These are phyloP conservation scores for Fragaria ananassa DNA, from an alignment of 306 rosid genomes.

Conservation along the genomic window DNA sequence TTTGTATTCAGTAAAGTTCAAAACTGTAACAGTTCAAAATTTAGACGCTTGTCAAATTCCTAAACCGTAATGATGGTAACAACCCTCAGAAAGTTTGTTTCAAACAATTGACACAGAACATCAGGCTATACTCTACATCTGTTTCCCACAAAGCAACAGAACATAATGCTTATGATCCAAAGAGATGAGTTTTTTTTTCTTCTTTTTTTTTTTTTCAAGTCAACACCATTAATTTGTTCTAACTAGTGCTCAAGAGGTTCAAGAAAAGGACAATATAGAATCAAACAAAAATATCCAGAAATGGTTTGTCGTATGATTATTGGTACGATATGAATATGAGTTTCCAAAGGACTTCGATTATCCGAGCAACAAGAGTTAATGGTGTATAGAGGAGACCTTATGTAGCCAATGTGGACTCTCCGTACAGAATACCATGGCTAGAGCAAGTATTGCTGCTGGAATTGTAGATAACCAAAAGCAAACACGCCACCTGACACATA, in stretches of 20 bases:
- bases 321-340: neutral
- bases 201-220: neutral
- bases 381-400: constrained; percentile 48
- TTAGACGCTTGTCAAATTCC: neutral
- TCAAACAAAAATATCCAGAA: neutral
- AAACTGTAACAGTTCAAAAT: neutral
- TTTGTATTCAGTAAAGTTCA: neutral
- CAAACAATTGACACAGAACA: neutral
- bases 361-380: neutral
- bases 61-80: neutral
- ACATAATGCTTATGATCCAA: constrained; percentile 6
- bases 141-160: neutral
- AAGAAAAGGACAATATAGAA: neutral
- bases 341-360: neutral
- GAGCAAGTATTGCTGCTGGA: constrained; percentile 74
- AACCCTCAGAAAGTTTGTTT: neutral
- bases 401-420: constrained; percentile 95
- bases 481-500: constrained; percentile 87
- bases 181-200: neutral
- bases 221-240: neutral
- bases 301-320: neutral
- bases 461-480: constrained; percentile 84
- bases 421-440: constrained; percentile 77
- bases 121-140: neutral
- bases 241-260: neutral